These are phyloP conservation scores for Fusarium sororula DNA, from an alignment of 2,329 filamentous ascomycete genomes.

Conservation along the genomic window DNA sequence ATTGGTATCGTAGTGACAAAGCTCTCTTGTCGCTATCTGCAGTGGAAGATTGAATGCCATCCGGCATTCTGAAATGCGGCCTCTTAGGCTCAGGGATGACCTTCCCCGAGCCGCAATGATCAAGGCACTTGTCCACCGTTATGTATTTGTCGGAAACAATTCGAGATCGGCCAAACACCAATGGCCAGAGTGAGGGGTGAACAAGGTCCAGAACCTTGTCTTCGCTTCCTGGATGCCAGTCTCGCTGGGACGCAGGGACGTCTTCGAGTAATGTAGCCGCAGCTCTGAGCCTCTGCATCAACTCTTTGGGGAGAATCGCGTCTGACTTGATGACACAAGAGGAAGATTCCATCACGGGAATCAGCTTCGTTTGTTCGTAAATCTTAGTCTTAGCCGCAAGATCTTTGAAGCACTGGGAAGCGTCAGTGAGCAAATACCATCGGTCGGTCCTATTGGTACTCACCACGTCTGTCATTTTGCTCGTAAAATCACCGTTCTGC, in stretches of 20 bases:
- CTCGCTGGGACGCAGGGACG: neutral
- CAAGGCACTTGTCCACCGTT: constrained; percentile 11
- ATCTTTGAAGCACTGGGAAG: neutral
- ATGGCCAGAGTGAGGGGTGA: constrained; percentile 35
- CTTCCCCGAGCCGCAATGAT: neutral
- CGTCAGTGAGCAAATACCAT: neutral
- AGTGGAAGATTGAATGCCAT: neutral
- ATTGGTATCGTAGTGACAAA: neutral
- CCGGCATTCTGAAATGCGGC: neutral
- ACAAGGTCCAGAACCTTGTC: constrained; percentile 8
- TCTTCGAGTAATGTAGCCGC: neutral
- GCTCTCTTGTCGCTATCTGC: neutral
- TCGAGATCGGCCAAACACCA: constrained; percentile 35
- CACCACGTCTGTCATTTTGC: neutral
- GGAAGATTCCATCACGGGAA: neutral
- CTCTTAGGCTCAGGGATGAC: neutral
- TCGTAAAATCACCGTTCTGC: neutral
- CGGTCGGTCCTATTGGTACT: neutral
- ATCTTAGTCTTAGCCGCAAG: neutral
- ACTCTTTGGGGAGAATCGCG: neutral
- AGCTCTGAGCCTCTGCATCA: neutral
- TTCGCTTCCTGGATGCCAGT: constrained; percentile 17
- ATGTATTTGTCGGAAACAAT: constrained; percentile 47
- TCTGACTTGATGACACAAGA: neutral
- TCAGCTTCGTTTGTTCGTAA: neutral